Evolutionary conservation across 2,329 filamentous ascomycete species (phyloP), one percentile per base, ranked within the genome.

Genomic region (Hortaea werneckii): DNA sequence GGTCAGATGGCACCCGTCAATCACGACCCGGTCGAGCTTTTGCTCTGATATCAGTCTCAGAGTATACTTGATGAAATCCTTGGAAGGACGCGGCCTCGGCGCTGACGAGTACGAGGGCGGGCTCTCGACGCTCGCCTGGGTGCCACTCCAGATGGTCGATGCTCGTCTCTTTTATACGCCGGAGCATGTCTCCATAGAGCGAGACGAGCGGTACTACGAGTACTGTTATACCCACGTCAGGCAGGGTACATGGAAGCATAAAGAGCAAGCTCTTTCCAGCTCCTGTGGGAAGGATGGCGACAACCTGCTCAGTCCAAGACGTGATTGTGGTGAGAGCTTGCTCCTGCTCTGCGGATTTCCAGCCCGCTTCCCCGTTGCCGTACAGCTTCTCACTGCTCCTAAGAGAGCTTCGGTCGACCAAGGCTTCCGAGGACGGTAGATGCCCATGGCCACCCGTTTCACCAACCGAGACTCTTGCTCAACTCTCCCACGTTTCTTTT

Each of bases 251-350:
- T 40, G 50, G 57, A 44, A 60, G 50, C 47, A 60, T 60, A 37
- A 61, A 61, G 29, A 59, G 48, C 20, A 61, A 38, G 40, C 55
- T 59, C 50, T 60, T 60, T 5, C 58, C 51, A 13, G 48, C 54
- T 20, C 58, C 50, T 8, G 45, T 61, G 11, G 40, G 53, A 41
- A 62, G 57, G 26, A 60, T 46, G 9, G 32, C 40, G 28, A 30
- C 28, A 10, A 41, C 40, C 40, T 41, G 28, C 13, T 29, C 44
- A 48, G 9, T 58, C 46, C 8, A 58, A 9, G 44, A 45, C 38
- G 53, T 47, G 42, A 61, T 59, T 10, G 46, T 49, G 11, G 52
- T 39, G 8, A 59, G 45, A 5, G 49, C 54, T 43, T 48, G 29
- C 46, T 57, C 46, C 45, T 60, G 37, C n/a, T 48, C 46, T 38